Evolutionary conservation across 768 basidiomycete species (phyloP), one percentile per base, ranked within the genome.

Genomic region (Podaxis sp.): DNA sequence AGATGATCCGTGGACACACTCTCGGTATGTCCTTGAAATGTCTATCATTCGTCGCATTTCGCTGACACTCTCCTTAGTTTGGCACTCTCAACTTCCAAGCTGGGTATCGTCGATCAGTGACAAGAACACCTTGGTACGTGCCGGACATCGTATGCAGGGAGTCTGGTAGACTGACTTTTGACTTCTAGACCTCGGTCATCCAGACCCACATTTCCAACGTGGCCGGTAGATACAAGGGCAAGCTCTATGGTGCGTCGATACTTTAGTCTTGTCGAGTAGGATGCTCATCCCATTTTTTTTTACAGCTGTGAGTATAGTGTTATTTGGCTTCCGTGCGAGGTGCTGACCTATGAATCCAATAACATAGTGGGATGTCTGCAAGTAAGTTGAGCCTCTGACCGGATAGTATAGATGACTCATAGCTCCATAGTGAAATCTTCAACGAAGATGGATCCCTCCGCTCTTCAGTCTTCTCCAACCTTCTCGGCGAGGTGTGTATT

Each of bases 371-470:
- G 74, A 75, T 63, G 74, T 76, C 38, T 71, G 66, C 73, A 78
- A 77, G 76, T 77, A 66, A 41, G 60, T 59, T 5, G n/a, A 19
- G 13, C 11, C 43, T 22, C 15, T 33, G 6, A 29, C 25, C 5
- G 8, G 4, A 2, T 38, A 47, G 53, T 67, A 66, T 43, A 63
- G 68, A 52, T 36, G 22, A 50, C 70, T 52, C 72, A 73, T 61
- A 13, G n/a, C 2, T 33, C 25, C 12, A n/a, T 51, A 75, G 75
- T 61, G 80, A 81, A 71, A 76, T 77, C 56, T 74, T 82, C 66
- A 79, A 78, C 69, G 81, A 81, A 58, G 73, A 80, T 66, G 80
- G 80, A 38, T 70, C 71, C 53, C 63, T 80, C 55, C 74, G 77
- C 29, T 68, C 66, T 24, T 76, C 75, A 50, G 77, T 81, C 37